Percentiles rank a stretch among this genome's conserved stretches.
These are phyloP conservation scores for Botrytis fragariae DNA, from an alignment of 2,329 filamentous ascomycete species.

Conservation along the genomic window DNA sequence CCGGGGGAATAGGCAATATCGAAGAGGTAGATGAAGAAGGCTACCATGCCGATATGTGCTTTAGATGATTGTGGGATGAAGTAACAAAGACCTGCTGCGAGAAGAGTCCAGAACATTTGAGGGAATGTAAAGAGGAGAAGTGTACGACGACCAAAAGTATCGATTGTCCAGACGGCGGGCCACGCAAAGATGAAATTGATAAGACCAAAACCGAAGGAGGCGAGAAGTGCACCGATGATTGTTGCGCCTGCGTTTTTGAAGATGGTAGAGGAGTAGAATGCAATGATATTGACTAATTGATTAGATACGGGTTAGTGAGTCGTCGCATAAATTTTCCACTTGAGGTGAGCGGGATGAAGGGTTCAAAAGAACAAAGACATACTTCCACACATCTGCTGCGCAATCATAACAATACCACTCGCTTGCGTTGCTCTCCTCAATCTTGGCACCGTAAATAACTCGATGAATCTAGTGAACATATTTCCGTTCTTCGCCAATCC, in stretches of 20 bases:
- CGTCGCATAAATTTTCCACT: not conserved
- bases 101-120: constrained; percentile 65
- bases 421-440: constrained; percentile 71
- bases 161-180: constrained; percentile 58
- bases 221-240: constrained; percentile 55
- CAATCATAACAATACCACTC: constrained; percentile 65
- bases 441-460: constrained; percentile 68
- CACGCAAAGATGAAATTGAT: constrained; percentile 63
- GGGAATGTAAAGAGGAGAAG: constrained; percentile 65
- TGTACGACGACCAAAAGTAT: constrained; percentile 62
- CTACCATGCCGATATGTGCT: constrained; percentile 53
- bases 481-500: constrained; percentile 39
- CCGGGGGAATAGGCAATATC: constrained; percentile 64
- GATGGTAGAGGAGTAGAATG: constrained; percentile 69
- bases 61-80: constrained; percentile 43
- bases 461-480: constrained; percentile 57
- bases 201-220: constrained; percentile 63
- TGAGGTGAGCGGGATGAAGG: not conserved
- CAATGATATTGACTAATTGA: constrained; percentile 59
- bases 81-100: constrained; percentile 60
- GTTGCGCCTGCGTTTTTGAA: constrained; percentile 57
- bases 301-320: not conserved
- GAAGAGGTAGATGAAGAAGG: constrained; percentile 64
- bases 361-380: constrained; percentile 38
- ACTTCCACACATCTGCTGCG: constrained; percentile 41